These are phyloP conservation scores for Penicillium sp. DNA, from an alignment of 2,329 filamentous ascomycete species.

Conservation along the genomic window DNA sequence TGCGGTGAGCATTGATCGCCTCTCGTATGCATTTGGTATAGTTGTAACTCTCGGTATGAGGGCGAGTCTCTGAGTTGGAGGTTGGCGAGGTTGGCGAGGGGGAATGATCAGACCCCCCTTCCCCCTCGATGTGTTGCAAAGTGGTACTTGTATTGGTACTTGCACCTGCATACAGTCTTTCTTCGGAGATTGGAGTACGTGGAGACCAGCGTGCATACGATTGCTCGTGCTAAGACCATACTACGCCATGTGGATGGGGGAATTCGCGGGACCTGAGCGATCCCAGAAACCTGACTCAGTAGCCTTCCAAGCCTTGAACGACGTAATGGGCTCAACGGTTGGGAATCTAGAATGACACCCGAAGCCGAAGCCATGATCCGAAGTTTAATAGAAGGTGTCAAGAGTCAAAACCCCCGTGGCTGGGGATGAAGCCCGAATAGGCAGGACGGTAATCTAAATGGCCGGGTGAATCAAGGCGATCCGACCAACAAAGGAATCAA, in stretches of 20 bases:
- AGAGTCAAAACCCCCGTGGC: background rate
- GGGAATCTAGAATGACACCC: background rate
- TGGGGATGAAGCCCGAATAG: constrained; percentile 12
- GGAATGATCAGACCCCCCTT: constrained; percentile 1
- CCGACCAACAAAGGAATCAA: background rate
- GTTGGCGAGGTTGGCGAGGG: background rate
- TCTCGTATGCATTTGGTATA: background rate
- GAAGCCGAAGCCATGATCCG: background rate
- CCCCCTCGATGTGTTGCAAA: background rate
- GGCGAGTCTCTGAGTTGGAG: background rate
- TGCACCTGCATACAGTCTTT: background rate
- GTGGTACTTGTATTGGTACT: background rate
- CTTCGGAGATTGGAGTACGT: background rate
- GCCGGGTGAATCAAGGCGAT: background rate
- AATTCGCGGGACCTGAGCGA: background rate
- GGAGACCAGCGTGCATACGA: background rate
- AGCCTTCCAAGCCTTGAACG: background rate
- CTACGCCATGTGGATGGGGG: background rate
- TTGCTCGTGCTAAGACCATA: too few relatives aligned
- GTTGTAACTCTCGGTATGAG: background rate
- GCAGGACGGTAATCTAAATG: constrained; percentile 15
- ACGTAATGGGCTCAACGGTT: background rate
- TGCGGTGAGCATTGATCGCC: background rate
- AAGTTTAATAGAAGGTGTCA: background rate
- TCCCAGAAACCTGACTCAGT: constrained; percentile 2